These are phyloP conservation scores for Vachellia collinsii DNA, from an alignment of 306 rosid species.

Conservation along the genomic window DNA sequence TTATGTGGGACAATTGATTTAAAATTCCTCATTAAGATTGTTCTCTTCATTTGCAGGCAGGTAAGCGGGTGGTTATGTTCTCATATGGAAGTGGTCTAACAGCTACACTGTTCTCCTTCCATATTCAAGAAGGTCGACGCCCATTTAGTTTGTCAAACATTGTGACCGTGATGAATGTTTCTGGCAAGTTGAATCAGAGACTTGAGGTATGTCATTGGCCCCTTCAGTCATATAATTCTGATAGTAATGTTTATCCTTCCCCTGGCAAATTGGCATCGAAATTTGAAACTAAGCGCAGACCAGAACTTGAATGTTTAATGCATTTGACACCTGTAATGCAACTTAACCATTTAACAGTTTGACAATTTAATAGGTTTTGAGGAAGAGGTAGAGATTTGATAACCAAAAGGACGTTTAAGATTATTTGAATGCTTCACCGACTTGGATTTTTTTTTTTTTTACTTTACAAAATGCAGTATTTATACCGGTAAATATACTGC, in stretches of 20 bases:
- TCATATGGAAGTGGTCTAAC: constrained; percentile 90
- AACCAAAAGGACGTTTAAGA: neutral
- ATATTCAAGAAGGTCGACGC: constrained; percentile 53
- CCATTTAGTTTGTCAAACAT: constrained; percentile 79
- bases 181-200: constrained; percentile 74
- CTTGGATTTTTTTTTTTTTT: neutral
- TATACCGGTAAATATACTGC: too few relatives aligned
- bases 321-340: neutral
- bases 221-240: constrained; percentile 4
- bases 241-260: neutral
- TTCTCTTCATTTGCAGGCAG: constrained; percentile 52
- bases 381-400: neutral
- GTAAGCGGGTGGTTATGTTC: constrained; percentile 70
- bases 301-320: neutral
- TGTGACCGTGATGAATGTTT: constrained; percentile 63
- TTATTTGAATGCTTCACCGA: neutral
- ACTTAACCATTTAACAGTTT: neutral
- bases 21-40: constrained; percentile 9
- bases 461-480: neutral
- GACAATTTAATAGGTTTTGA: neutral
- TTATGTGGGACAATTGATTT: neutral
- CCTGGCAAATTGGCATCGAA: neutral
- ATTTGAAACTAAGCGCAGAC: neutral
- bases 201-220: constrained; percentile 54
- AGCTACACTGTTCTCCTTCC: constrained; percentile 79